Base-by-base conservation (phyloP, 2,329 filamentous ascomycete species). In the Pseudodiploospora longispora region DNA sequence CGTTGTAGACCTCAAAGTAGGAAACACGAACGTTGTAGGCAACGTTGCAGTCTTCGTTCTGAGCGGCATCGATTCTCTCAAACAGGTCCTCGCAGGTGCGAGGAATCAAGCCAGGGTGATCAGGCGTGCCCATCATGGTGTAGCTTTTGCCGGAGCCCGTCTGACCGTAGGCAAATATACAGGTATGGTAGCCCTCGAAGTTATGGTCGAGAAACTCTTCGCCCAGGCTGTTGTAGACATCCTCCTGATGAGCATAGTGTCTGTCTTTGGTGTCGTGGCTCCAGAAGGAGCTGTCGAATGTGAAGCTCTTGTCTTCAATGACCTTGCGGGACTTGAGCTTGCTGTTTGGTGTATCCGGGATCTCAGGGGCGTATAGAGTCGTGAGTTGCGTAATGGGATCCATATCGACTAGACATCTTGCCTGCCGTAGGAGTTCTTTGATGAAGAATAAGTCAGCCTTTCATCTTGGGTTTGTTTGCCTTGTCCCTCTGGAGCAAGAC, bases 1-100 rank as follows among this genome's bases (percentile, higher is more conserved):
- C 93, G 66, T 98, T 98, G 76, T 98, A 98, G 49, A 98, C 93
- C 63, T 98, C 93, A 59, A 98, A 97, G 69, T 98, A 98, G 4
- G 90, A 96, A 29, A 97, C 93, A 50, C 93, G 85, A 52, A 98
- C 93, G 57, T 91, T 93, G 74, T 96, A 98, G 54, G 87, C 95
- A 62, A 95, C 88, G 65, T 93, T 94, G 43, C 89, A 85, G 38
- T 85, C 85, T 58, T 94, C 85, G 53, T 86, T 82, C 43, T 79
- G 74, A 29, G 79, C 75, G 36, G 81, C 78, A 52, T 91, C 84
- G 61, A 98, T 96, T 44, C 93, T 81, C 69, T 95, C 82, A 62
- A 98, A 98, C 41, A 98, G 75, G 65, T 96, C 93, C 64, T 95
- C 85, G 65, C 93, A 98, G 7, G 93, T 98, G 41, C 90, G 80